Evolutionary conservation across 495 filamentous ascomycete species (phyloP), one percentile per base, ranked within the genome.

Genomic region (Penicillium desertorum): DNA sequence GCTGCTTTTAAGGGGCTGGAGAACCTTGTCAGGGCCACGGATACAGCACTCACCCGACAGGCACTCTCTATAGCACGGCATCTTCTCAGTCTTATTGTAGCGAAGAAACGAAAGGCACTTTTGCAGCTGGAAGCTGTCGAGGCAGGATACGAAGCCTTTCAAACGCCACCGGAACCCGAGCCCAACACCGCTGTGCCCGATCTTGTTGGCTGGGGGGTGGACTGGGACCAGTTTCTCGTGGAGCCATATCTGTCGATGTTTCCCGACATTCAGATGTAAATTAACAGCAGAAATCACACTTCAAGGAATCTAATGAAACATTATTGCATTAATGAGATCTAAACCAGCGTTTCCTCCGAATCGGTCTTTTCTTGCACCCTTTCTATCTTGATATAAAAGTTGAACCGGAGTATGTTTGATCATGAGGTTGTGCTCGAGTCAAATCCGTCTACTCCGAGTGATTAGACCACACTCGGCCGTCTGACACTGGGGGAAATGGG

Each of bases 221-320:
- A 71, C 49, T 69, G 66, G 69, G 66, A 71, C 46, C 66, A 69
- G 27, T 62, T 69, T 25, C 57, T 71, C 37, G 57, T 68, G 11
- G 69, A 71, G 32, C 66, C 66, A 39, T 71, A 32, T 32, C 10
- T 32, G 9, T 32, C 30, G 9, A 32, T 32, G 9, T 12, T 32
- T 11, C 30, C 30, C 30, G 30, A 32, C 2, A 32, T 32, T 9
- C 30, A 32, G 11, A 4, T 32, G 30, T 32, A 32, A 32, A 11
- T 32, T 32, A 32, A 27, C 6, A 27, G 25, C 25, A 27, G 25
- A 27, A 27, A 6, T 27, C 25, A 27, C 25, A 27, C 25, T 27
- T 27, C 6, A 27, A 27, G 25, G 25, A 27, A 27, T 27, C 25
- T 27, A 27, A 27, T 27, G 6, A 25, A 25, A 25, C 4, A 25